Evolutionary conservation across 148 eudicot genomes (phyloP).

Genomic region (Camellia lanceoleosa): DNA sequence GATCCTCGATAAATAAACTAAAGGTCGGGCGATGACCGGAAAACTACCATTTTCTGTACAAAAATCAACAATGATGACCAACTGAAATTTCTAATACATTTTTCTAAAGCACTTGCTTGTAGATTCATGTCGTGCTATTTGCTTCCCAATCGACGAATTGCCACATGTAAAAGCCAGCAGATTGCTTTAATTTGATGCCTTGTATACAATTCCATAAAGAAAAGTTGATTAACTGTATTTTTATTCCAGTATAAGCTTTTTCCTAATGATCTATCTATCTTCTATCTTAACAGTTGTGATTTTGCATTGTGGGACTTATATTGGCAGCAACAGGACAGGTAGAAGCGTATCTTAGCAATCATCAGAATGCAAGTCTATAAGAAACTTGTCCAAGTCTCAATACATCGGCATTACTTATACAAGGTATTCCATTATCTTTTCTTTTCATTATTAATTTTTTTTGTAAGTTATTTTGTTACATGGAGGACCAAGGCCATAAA

Average conservation of each 20-base stretch:
- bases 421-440: constrained; percentile 12
- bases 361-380: constrained; percentile 59
- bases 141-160: background rate
- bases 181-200: background rate
- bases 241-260: background rate
- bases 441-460: background rate
- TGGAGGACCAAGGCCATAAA: background rate
- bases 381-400: constrained; percentile 6
- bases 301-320: constrained; percentile 59
- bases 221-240: background rate
- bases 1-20: background rate
- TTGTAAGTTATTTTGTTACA: background rate
- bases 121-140: background rate
- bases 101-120: background rate
- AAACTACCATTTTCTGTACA: background rate
- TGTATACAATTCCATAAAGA: background rate
- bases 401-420: background rate
- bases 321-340: constrained; percentile 81
- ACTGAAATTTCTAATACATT: background rate
- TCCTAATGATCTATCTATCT: background rate
- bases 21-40: background rate
- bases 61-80: background rate
- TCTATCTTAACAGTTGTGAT: background rate
- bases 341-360: constrained; percentile 41
- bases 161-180: background rate